Percentiles rank a stretch among this genome's conserved stretches.
Evolutionary conservation across 176 grass and related monocot species (phyloP).

Genomic region (Triticum dicoccoides): DNA sequence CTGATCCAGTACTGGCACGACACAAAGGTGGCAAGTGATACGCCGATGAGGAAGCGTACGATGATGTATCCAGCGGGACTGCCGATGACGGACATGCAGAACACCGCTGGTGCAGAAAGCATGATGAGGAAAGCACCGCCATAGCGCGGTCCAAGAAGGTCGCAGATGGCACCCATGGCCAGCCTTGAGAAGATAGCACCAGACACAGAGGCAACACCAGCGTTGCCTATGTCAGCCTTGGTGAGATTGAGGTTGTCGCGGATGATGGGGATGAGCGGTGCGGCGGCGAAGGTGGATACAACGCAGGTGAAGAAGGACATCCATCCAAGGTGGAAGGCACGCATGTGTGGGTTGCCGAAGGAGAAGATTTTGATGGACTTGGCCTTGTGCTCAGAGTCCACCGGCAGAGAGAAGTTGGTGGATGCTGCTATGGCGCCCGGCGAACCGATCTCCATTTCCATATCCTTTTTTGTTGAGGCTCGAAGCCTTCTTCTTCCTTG

Average conservation of each 20-base stretch:
- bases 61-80: conserved; percentile 54
- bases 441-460: neutral
- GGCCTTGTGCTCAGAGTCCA: neutral
- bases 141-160: conserved; percentile 72
- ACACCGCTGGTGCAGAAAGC: conserved; percentile 67
- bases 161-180: conserved; percentile 81
- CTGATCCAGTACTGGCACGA: conserved; percentile 92
- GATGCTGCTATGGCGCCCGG: neutral
- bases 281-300: neutral
- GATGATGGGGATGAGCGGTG: conserved; percentile 70
- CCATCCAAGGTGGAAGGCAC: neutral
- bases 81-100: conserved; percentile 67
- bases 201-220: conserved; percentile 78
- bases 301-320: neutral
- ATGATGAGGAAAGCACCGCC: conserved; percentile 86
- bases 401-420: neutral
- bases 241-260: conserved; percentile 67
- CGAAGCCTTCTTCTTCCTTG: neutral
- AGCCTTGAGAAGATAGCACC: conserved; percentile 88
- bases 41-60: conserved; percentile 74
- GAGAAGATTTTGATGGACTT: neutral
- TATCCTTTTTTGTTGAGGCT: neutral
- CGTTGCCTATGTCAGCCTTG: conserved; percentile 86
- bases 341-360: neutral
- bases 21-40: conserved; percentile 83